A percentile compares a stretch with the other conserved stretches of the same genome.
These are phyloP conservation scores for Pseudopediastrum boryanum DNA, from an alignment of 139 green algal species.

Conservation along the genomic window DNA sequence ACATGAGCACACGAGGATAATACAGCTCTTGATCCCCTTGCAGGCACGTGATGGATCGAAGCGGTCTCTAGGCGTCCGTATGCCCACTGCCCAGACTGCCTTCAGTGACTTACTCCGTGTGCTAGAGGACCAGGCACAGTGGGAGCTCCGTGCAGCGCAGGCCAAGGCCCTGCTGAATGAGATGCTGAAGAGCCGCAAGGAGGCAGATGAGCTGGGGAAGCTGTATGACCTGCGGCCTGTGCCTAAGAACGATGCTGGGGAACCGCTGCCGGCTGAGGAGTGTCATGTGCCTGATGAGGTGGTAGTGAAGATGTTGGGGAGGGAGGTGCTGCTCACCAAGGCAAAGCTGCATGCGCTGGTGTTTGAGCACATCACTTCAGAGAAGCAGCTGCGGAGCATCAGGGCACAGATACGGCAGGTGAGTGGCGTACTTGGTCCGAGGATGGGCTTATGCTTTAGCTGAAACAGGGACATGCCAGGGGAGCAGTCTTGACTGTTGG, in stretches of 20 bases:
- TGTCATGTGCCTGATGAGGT: slow-evolving; percentile 58
- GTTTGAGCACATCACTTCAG: slow-evolving; percentile 63
- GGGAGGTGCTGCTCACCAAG: slow-evolving; percentile 79
- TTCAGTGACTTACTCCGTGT: slow-evolving; percentile 46
- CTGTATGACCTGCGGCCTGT: slow-evolving; percentile 56
- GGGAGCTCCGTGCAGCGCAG: slow-evolving; percentile 56
- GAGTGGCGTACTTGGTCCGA: background rate
- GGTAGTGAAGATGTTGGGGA: slow-evolving; percentile 70
- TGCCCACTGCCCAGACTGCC: slow-evolving; percentile 46
- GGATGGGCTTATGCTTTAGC: background rate
- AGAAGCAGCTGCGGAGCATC: slow-evolving; percentile 40
- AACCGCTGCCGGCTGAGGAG: background rate
- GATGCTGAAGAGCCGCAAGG: slow-evolving; percentile 72
- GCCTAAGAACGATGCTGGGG: background rate
- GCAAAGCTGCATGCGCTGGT: slow-evolving; percentile 82
- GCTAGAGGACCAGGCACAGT: slow-evolving; percentile 69
- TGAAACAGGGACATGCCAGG: too few species aligned
- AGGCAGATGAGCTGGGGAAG: slow-evolving; percentile 59
- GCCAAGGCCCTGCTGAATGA: slow-evolving; percentile 71
- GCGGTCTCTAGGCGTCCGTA: slow-evolving; percentile 50
- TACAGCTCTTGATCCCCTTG: too few species aligned
- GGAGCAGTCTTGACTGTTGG: too few species aligned
- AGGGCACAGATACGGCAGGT: slow-evolving; percentile 21
- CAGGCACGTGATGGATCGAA: slow-evolving; percentile 80
- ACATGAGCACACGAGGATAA: too few species aligned